These are phyloP conservation scores for Cryptococcus maquisensis DNA, from an alignment of 1,284 basidiomycete genomes.

Conservation along the genomic window DNA sequence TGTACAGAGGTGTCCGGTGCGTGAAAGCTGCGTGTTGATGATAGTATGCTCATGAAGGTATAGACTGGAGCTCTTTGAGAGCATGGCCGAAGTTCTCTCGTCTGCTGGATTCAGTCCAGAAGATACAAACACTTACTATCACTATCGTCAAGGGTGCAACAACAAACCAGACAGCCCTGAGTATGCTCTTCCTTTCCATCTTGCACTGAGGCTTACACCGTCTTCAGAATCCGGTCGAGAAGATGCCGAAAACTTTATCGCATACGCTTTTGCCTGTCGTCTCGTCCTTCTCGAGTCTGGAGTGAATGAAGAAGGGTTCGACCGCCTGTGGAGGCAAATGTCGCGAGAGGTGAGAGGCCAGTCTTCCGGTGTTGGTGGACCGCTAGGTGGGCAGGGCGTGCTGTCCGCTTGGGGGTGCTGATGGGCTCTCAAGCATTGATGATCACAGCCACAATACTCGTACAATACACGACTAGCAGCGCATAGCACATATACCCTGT, in stretches of 20 bases:
- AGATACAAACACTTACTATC: slow-evolving; percentile 6
- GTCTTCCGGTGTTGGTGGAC: slow-evolving; percentile 12
- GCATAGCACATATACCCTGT: too few species aligned
- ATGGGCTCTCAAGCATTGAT: slow-evolving; percentile 14
- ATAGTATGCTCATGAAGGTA: neutral
- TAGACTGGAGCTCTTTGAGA: slow-evolving; percentile 10
- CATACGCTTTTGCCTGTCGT: slow-evolving; percentile 8
- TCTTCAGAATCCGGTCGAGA: slow-evolving; percentile 1
- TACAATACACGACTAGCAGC: too few species aligned
- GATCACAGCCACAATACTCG: too few species aligned
- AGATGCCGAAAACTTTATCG: slow-evolving; percentile 6
- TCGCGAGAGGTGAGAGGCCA: slow-evolving; percentile 9
- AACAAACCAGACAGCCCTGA: slow-evolving; percentile 3
- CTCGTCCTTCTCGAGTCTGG: slow-evolving; percentile 14
- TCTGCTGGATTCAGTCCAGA: slow-evolving; percentile 13
- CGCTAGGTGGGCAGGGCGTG: slow-evolving; percentile 10
- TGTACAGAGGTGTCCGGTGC: slow-evolving; percentile 13
- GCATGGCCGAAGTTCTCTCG: slow-evolving; percentile 8
- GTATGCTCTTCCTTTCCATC: neutral
- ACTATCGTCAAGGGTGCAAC: slow-evolving; percentile 11
- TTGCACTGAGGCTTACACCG: neutral
- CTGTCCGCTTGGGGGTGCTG: slow-evolving; percentile 21
- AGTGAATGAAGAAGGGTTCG: slow-evolving; percentile 8
- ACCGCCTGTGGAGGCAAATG: slow-evolving; percentile 2
- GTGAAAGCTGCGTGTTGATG: neutral